These are phyloP conservation scores for Limnanthes douglasii DNA, from an alignment of 345 rosid species.

Conservation along the genomic window DNA sequence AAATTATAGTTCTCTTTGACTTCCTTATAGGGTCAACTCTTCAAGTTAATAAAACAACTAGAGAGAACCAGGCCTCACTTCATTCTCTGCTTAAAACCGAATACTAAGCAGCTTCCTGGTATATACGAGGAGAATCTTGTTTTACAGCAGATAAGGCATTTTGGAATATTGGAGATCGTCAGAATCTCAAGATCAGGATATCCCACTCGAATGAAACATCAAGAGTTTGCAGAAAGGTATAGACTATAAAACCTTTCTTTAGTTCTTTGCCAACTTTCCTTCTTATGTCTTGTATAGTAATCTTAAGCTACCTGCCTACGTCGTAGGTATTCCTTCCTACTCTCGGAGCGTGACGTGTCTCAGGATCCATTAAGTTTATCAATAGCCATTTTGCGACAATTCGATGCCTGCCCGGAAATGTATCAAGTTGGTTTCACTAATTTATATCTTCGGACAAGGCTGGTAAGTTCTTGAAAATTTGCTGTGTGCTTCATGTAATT, in stretches of 20 bases:
- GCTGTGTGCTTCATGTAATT: too few species aligned
- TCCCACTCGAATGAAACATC: slow-evolving; percentile 80
- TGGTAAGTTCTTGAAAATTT: too few species aligned
- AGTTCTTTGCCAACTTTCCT: not conserved
- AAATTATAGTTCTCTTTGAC: too few species aligned
- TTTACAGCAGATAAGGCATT: slow-evolving; percentile 69
- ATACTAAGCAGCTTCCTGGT: slow-evolving; percentile 48
- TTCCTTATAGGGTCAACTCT: slow-evolving; percentile 62
- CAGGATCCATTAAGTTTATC: slow-evolving; percentile 70
- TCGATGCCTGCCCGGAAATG: slow-evolving; percentile 60
- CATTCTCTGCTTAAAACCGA: slow-evolving; percentile 86
- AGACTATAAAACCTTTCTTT: not conserved
- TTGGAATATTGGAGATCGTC: slow-evolving; percentile 79
- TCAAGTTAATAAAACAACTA: slow-evolving; percentile 69
- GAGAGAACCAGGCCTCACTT: slow-evolving; percentile 86
- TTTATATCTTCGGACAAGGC: slow-evolving; percentile 65
- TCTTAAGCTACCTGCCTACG: slow-evolving; percentile 6
- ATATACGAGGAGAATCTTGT: slow-evolving; percentile 55
- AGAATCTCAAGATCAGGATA: slow-evolving; percentile 83
- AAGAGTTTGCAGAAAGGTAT: slow-evolving; percentile 82
- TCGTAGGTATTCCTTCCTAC: slow-evolving; percentile 63
- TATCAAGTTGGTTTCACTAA: slow-evolving; percentile 90
- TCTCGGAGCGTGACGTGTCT: slow-evolving; percentile 22
- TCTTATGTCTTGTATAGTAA: too few species aligned
- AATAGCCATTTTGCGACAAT: slow-evolving; percentile 58